A percentile compares a stretch with the other conserved stretches of the same genome.
Evolutionary conservation across 2,329 filamentous ascomycete genomes (phyloP).

Genomic region (Triangularia verruculosa): DNA sequence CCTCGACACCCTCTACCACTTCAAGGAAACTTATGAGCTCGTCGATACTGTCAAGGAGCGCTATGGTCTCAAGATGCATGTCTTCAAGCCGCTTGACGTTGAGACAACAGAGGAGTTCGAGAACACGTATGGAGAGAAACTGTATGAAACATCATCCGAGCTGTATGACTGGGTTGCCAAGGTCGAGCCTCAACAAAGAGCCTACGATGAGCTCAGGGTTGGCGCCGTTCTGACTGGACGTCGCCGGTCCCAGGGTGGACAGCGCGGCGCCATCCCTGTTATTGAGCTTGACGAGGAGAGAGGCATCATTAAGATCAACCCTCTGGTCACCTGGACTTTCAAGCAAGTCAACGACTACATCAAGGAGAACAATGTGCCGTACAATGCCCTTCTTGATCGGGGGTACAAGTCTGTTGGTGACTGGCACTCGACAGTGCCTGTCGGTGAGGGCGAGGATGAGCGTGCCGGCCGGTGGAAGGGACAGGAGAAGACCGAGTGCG

Average conservation of each 20-base stretch:
- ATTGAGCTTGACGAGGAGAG: conserved; percentile 87
- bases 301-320: conserved; percentile 95
- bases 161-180: conserved; percentile 97
- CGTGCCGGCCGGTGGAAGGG: conserved; percentile 96
- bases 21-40: conserved; percentile 70
- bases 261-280: conserved; percentile 85
- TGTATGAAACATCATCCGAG: conserved; percentile 84
- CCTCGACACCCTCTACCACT: conserved; percentile 81
- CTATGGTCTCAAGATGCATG: conserved; percentile 79
- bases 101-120: conserved; percentile 76
- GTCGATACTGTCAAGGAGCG: conserved; percentile 69
- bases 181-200: conserved; percentile 91
- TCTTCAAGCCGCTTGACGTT: conserved; percentile 81
- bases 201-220: conserved; percentile 83
- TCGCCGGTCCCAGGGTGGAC: conserved; percentile 86
- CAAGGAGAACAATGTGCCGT: conserved; percentile 81
- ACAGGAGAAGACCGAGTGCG: conserved; percentile 92
- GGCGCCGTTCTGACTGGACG: conserved; percentile 90
- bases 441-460: conserved; percentile 90
- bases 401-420: conserved; percentile 99
- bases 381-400: conserved; percentile 83
- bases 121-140: conserved; percentile 71
- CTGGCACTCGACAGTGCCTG: conserved; percentile 94
- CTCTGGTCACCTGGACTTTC: conserved; percentile 91
- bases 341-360: conserved; percentile 85